Evolutionary conservation across 2,329 filamentous ascomycete species (phyloP).

Genomic region (Incumbomyces delicatus): DNA sequence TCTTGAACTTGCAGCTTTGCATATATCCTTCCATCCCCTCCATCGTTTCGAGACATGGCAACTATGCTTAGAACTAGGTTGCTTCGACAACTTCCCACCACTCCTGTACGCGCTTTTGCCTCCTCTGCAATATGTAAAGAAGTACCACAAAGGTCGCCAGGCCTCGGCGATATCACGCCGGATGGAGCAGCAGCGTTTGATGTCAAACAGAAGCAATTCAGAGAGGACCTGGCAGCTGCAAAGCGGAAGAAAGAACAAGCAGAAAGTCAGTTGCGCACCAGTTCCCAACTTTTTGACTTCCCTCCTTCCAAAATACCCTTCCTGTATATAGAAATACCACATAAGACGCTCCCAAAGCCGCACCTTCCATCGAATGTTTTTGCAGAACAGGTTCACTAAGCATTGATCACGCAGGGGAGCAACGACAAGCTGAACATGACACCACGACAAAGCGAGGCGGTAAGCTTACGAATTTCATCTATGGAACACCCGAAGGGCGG

Average conservation of each 20-base stretch:
- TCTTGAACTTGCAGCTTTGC: not conserved
- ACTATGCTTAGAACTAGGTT: constrained; percentile 39
- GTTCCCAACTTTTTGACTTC: constrained; percentile 32
- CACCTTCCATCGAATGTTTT: constrained; percentile 29
- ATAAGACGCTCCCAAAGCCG: constrained; percentile 26
- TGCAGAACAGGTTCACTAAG: constrained; percentile 53
- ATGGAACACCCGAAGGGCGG: constrained; percentile 90
- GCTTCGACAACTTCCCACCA: constrained; percentile 38
- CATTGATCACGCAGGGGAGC: constrained; percentile 43
- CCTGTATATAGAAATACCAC: constrained; percentile 20
- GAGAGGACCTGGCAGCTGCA: constrained; percentile 66
- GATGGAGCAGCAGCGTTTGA: constrained; percentile 68
- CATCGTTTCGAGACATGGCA: not conserved
- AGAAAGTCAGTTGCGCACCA: constrained; percentile 64
- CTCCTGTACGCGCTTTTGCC: constrained; percentile 49
- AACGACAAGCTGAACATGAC: constrained; percentile 49
- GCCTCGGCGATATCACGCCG: constrained; percentile 73
- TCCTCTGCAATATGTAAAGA: constrained; percentile 37
- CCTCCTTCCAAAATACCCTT: constrained; percentile 21
- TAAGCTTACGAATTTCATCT: constrained; percentile 78
- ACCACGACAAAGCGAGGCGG: constrained; percentile 59
- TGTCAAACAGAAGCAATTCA: constrained; percentile 73
- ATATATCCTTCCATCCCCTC: not conserved
- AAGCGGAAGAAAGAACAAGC: constrained; percentile 67
- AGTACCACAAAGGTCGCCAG: constrained; percentile 50